phyloP scores from a whole-genome alignment of 371 early-diverging fungal genomes.

The Mycotypha africana region DNA sequence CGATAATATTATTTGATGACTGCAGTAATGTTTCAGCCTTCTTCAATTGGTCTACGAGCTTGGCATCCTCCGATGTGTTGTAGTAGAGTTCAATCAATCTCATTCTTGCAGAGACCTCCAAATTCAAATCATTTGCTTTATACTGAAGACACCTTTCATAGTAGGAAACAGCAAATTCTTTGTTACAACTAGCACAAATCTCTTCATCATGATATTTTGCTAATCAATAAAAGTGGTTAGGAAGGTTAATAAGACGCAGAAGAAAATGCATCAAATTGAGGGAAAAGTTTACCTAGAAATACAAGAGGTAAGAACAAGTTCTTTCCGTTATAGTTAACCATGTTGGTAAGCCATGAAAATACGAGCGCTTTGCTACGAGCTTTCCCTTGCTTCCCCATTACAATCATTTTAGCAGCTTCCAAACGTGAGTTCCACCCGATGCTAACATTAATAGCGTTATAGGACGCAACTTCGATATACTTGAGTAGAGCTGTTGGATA shows the following conservation, averaged over 20 bases:
- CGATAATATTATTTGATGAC: no score
- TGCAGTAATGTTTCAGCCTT: not conserved
- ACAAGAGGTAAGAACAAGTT: slow-evolving; percentile 6
- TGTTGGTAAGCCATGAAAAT: slow-evolving; percentile 9
- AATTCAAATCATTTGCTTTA: not conserved
- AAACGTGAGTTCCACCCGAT: slow-evolving; percentile 10
- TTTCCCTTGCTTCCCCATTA: slow-evolving; percentile 9
- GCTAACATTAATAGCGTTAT: slow-evolving; percentile 1
- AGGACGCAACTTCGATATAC: slow-evolving; percentile 6
- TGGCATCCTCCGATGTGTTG: not conserved
- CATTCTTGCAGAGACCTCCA: slow-evolving; percentile 10
- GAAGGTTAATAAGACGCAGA: no score
- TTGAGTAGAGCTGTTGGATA: slow-evolving; percentile 6
- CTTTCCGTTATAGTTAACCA: slow-evolving; percentile 7
- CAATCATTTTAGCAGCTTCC: slow-evolving; percentile 12
- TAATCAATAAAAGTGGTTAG: not conserved
- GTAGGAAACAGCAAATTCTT: not conserved
- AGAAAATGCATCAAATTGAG: not conserved
- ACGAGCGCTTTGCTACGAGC: slow-evolving; percentile 4
- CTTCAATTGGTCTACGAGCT: slow-evolving; percentile 3
- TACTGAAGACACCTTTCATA: slow-evolving; percentile 8
- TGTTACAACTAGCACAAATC: slow-evolving; percentile 9
- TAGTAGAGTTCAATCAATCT: slow-evolving; percentile 9
- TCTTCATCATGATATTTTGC: slow-evolving; percentile 16
- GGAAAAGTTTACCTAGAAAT: slow-evolving; percentile 11